Base-by-base conservation (phyloP, 805 yeast species). In the Ogataea trehaloabstinens region DNA sequence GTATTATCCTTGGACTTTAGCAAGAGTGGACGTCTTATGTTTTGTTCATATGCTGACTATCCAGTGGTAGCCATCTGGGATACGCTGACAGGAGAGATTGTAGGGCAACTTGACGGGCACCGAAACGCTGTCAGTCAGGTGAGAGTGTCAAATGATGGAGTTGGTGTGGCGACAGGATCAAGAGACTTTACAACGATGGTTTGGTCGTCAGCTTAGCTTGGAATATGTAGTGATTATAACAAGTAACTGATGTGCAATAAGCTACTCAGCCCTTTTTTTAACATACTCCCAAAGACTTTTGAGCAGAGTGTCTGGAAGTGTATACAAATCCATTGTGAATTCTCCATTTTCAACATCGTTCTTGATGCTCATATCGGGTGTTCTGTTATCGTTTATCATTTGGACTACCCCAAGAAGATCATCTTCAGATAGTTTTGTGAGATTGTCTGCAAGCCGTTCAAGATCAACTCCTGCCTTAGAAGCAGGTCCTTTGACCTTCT, bases 311-410 rank as follows among this genome's bases (percentile, higher is more conserved):
- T 91, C 97, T 16, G 98, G 98, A 50, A 91, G 71, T 19, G 97
- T 90, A 64, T 80, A 90, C 52, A 91, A 74, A 66, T 91, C 99
- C 86, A 91, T 87, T 38, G 95, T 88, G 63, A 93, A 91, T 68
- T 93, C 98, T 37, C 99, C 99, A 54, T 87, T 91, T 46, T 91
- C 98, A 35, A 87, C 89, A 56, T 91, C 95, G 62, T 93, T 91
- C 60, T 90, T 90, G 53, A 91, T 84, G 64, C 85, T 89, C 95
- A 91, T 91, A 34, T 91, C 98, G 31, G 87, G 79, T 4, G 98
- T 88, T 58, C 87, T 78, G 67, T 93, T 93, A 62, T 91, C 98
- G 31, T 95, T 89, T 28, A 91, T 93, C 96, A 91, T 90, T 66
- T 91, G 98, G 39, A 91, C 98, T 34, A 93, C 93, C 24, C 89